phyloP scores from a whole-genome alignment of 176 grass and related monocot species.

The Oryza nivara region DNA sequence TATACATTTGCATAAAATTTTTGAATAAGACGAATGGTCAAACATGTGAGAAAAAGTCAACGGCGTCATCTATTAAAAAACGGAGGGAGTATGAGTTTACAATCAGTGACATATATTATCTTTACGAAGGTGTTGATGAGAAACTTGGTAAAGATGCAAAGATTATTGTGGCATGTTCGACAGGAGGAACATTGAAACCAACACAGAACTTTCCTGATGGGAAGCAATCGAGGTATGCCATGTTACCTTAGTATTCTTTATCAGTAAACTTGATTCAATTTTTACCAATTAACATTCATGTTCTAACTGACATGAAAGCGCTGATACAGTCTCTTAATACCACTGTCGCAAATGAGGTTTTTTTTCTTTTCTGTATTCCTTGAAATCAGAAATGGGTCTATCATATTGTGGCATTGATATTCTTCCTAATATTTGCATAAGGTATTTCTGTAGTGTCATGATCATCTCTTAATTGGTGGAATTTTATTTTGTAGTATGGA shows the following conservation, averaged over 20 bases:
- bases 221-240: constrained; percentile 79
- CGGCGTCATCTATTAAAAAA: no score
- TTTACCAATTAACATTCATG: neutral
- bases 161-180: constrained; percentile 94
- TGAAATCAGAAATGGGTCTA: neutral
- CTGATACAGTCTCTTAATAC: neutral
- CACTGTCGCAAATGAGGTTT: neutral
- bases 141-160: constrained; percentile 91
- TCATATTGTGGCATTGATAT: neutral
- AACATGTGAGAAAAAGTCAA: no score
- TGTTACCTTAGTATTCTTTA: constrained; percentile 24
- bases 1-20: no score
- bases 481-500: neutral
- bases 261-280: neutral
- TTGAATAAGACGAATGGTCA: no score
- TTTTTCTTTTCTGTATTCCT: neutral
- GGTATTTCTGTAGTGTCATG: neutral
- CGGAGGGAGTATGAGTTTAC: neutral
- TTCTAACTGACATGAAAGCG: neutral
- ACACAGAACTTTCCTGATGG: constrained; percentile 94
- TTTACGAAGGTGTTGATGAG: constrained; percentile 61
- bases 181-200: constrained; percentile 86
- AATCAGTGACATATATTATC: constrained; percentile 16
- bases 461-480: neutral
- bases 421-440: neutral